Conservation (phyloP, 306 rosid genomes). For the Styphnolobium japonicum region DNA sequence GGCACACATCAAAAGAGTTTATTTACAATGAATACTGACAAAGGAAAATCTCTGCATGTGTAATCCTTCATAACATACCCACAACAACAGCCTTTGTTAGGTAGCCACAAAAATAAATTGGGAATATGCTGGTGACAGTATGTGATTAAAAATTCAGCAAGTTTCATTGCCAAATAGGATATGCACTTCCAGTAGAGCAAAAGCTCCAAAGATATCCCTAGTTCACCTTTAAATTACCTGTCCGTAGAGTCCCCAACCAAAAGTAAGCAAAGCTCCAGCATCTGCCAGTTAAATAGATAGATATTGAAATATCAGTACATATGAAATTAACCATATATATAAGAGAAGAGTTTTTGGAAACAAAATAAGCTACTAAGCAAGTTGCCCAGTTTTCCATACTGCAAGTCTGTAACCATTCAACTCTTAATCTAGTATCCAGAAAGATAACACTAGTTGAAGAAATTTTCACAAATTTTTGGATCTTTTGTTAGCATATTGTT, state of each 20-base stretch:
- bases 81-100: not conserved
- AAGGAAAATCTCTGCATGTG: not conserved
- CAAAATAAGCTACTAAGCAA: not conserved
- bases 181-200: not conserved
- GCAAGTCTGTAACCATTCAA: not conserved
- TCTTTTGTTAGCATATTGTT: not conserved
- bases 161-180: not conserved
- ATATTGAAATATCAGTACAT: not conserved
- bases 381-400: not conserved
- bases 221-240: slow-evolving; percentile 55
- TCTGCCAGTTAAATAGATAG: slow-evolving; percentile 39
- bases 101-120: not conserved
- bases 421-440: not conserved
- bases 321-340: not conserved
- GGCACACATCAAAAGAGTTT: not conserved
- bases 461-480: not conserved
- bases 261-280: slow-evolving; percentile 79
- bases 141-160: not conserved
- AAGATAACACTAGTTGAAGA: not conserved
- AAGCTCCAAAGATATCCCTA: not conserved
- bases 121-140: not conserved
- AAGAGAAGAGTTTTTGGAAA: not conserved
- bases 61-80: not conserved
- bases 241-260: slow-evolving; percentile 90
- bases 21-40: not conserved